Base-by-base conservation (phyloP, 2,329 filamentous ascomycete species). In the Beauveria medogensis region DNA sequence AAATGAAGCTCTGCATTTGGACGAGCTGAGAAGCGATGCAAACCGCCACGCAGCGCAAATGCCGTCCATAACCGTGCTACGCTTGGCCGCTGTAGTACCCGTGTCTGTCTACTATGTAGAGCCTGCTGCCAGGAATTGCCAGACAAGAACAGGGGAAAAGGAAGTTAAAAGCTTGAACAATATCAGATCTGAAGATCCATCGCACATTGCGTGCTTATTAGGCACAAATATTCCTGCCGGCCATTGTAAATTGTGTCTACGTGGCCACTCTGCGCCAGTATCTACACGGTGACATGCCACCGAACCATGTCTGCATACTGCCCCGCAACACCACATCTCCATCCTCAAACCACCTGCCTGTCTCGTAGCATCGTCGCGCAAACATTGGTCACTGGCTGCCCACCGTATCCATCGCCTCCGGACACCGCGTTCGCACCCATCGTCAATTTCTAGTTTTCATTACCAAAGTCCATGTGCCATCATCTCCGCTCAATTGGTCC, bases 361-460 rank as follows among this genome's bases (percentile, higher is more conserved):
- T 53, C 57, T 54, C 10, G 40, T 53, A 34, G 12, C 40, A 22
- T 47, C 14, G 48, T 26, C 40, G 52, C 37, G 12, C 41, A 28
- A 47, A 20, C 48, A 59, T 53, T 59, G 48, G 48, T 40, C 57
- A 54, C 57, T 52, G 16, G 40, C 16, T 26, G 57, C 16, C 41
- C 57, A 26, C 40, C 20, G 18, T 24, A 40, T 47, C 50, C 57
- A 54, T 59, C 46, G 28, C 41, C n/a, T 20, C 40, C 14, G 9
- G 24, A 37, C 5, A 28, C 28, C 20, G 14, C 12, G 18, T 24
- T 46, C 57, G 50, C 40, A 20, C 28, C 40, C 28, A 6, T 59
- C 41, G 28, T 46, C n/a, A 6, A 37, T n/a, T 53, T 54, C 41
- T 3, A 55, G 53, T 61, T 61, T 61, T 7, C 26, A 61, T 61